A percentile compares a stretch with the other conserved stretches of the same genome.
Conservation (phyloP, 352 stramenopile species). For the Globisporangium paroecandrum region DNA sequence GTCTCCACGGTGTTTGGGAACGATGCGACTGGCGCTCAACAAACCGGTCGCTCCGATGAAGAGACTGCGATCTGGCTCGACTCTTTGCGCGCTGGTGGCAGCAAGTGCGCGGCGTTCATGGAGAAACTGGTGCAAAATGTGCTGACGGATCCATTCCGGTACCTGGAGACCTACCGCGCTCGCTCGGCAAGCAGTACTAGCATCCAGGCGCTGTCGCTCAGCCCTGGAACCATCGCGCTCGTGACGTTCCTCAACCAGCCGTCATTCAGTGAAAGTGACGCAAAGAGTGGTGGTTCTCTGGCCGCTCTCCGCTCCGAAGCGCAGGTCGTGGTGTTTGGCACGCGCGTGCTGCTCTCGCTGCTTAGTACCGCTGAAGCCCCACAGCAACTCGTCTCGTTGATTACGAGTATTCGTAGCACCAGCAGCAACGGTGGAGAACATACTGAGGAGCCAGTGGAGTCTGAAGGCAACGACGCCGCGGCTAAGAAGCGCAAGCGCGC, state of each 20-base stretch:
- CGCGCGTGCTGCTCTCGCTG: conserved; percentile 40
- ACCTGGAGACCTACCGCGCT: conserved; percentile 28
- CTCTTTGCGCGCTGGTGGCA: conserved; percentile 38
- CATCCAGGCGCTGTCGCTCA: conserved; percentile 23
- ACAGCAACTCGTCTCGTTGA: conserved; percentile 37
- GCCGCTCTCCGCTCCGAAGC: conserved; percentile 25
- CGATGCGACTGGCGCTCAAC: conserved; percentile 8
- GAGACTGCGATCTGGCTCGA: conserved; percentile 71
- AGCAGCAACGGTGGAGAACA: background rate
- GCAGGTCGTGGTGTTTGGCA: conserved; percentile 32
- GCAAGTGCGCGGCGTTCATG: conserved; percentile 38
- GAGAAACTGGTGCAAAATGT: conserved; percentile 43
- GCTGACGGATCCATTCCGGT: conserved; percentile 47
- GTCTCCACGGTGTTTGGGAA: conserved; percentile 57
- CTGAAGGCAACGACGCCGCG: background rate
- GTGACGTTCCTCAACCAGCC: conserved; percentile 41
- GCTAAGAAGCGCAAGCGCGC: conserved; percentile 23
- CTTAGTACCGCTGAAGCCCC: conserved; percentile 30
- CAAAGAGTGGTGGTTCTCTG: background rate
- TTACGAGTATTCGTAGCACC: conserved; percentile 21
- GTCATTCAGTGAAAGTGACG: background rate
- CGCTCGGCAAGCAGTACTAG: conserved; percentile 1
- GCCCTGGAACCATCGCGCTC: conserved; percentile 46
- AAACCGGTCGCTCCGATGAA: conserved; percentile 30
- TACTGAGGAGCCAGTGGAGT: background rate